Conservation (phyloP, 2,329 filamentous ascomycete genomes). For the Alternaria postmessia region DNA sequence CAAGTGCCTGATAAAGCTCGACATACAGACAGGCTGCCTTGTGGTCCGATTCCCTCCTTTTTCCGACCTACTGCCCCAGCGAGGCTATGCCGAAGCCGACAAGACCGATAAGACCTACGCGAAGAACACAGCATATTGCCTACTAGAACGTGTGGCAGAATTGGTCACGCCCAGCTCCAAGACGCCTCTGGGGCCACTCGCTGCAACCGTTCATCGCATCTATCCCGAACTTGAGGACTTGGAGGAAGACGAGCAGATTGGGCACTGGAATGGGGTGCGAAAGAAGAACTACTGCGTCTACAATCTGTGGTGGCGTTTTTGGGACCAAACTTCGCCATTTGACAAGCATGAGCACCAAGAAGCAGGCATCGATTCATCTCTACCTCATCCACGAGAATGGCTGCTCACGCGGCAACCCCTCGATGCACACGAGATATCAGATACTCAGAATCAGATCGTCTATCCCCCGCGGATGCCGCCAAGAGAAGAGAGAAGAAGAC, state of each 20-base stretch:
- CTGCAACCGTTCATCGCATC: constrained; percentile 50
- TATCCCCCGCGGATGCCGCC: constrained; percentile 18
- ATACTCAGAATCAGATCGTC: not conserved
- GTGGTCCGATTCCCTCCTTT: constrained; percentile 40
- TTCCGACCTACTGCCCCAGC: constrained; percentile 24
- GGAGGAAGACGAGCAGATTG: constrained; percentile 2
- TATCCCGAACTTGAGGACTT: constrained; percentile 47
- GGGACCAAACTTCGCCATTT: constrained; percentile 23
- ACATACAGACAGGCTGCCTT: constrained; percentile 49
- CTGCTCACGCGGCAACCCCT: constrained; percentile 39
- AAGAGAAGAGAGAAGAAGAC: constrained; percentile 17
- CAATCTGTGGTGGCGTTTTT: constrained; percentile 39
- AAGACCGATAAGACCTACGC: constrained; percentile 28
- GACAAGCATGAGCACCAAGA: constrained; percentile 2
- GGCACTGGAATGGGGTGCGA: constrained; percentile 3
- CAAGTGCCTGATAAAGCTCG: constrained; percentile 55
- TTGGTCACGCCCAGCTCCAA: constrained; percentile 59
- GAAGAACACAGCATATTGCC: constrained; percentile 49
- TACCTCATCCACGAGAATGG: constrained; percentile 31
- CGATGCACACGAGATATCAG: constrained; percentile 4
- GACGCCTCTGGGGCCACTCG: constrained; percentile 55
- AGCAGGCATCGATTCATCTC: constrained; percentile 3
- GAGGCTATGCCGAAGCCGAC: constrained; percentile 26
- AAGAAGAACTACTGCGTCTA: constrained; percentile 29
- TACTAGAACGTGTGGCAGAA: constrained; percentile 59